These are phyloP conservation scores for Lactuca saligna DNA, from an alignment of 129 eudicot species.

Conservation along the genomic window DNA sequence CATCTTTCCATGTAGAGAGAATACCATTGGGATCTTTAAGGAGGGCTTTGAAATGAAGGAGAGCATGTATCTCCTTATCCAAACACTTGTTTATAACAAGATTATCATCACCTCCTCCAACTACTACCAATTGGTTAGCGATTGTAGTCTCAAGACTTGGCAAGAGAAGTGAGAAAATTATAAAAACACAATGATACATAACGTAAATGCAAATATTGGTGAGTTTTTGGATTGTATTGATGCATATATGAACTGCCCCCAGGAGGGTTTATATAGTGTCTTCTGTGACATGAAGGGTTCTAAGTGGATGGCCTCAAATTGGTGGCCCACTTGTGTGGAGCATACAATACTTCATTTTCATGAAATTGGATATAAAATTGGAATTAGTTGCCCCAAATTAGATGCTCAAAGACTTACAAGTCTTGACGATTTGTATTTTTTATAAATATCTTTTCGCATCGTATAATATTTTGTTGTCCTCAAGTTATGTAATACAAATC, in stretches of 20 bases:
- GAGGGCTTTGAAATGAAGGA: neutral
- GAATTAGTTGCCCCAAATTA: too few relatives aligned
- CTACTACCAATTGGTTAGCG: neutral
- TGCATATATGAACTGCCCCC: neutral
- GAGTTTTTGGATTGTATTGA: neutral
- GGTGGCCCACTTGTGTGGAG: too few relatives aligned
- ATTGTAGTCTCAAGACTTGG: neutral
- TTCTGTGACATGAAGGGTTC: neutral
- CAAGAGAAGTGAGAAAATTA: neutral
- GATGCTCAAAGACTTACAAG: too few relatives aligned
- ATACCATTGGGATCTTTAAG: neutral
- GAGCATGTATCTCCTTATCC: neutral
- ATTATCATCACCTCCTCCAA: neutral
- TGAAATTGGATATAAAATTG: too few relatives aligned
- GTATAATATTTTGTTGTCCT: too few relatives aligned
- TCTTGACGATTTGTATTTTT: too few relatives aligned
- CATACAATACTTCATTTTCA: too few relatives aligned
- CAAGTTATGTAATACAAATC: too few relatives aligned
- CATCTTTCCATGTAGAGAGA: neutral
- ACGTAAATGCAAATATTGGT: neutral
- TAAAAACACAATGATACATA: neutral
- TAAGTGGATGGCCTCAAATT: neutral
- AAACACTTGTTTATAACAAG: neutral
- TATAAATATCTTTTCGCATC: too few relatives aligned
- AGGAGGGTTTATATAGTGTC: neutral